Conservation (phyloP, 371 early-diverging fungal species). For the Umbelopsis sp. region DNA sequence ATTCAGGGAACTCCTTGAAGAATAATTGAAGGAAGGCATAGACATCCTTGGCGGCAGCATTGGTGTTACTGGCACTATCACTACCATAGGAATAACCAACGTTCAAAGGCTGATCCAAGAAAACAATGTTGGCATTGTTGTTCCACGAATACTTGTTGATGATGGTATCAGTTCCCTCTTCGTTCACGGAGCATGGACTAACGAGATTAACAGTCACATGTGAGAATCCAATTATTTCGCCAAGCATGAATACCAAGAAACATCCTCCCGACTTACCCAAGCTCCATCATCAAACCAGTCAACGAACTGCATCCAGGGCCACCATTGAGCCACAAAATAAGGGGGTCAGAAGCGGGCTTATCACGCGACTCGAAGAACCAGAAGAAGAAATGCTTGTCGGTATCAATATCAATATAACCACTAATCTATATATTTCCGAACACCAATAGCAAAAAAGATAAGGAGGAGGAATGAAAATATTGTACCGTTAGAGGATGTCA, state of each 20-base stretch:
- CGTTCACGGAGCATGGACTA: constrained; percentile 71
- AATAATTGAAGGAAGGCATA: constrained; percentile 78
- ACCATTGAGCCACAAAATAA: constrained; percentile 78
- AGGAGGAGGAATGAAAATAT: no score
- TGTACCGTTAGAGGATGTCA: background rate
- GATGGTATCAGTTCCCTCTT: constrained; percentile 57
- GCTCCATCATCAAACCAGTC: constrained; percentile 75
- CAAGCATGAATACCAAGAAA: background rate
- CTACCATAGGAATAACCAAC: constrained; percentile 77
- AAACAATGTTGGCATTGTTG: constrained; percentile 74
- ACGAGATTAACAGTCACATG: background rate
- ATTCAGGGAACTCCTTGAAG: constrained; percentile 60
- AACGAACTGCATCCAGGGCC: constrained; percentile 84
- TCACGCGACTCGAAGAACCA: constrained; percentile 83
- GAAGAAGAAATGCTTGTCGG: constrained; percentile 31
- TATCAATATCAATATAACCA: constrained; percentile 76
- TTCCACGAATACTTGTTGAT: constrained; percentile 72
- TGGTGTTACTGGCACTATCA: constrained; percentile 51
- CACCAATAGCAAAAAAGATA: background rate
- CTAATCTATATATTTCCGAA: constrained; percentile 47
- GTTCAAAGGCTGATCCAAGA: constrained; percentile 81
- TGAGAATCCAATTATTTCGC: background rate
- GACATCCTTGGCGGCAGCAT: constrained; percentile 73
- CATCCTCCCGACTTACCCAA: constrained; percentile 45
- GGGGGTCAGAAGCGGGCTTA: constrained; percentile 66